Conservation (phyloP, 805 yeast genomes). For the Candida anglica region DNA sequence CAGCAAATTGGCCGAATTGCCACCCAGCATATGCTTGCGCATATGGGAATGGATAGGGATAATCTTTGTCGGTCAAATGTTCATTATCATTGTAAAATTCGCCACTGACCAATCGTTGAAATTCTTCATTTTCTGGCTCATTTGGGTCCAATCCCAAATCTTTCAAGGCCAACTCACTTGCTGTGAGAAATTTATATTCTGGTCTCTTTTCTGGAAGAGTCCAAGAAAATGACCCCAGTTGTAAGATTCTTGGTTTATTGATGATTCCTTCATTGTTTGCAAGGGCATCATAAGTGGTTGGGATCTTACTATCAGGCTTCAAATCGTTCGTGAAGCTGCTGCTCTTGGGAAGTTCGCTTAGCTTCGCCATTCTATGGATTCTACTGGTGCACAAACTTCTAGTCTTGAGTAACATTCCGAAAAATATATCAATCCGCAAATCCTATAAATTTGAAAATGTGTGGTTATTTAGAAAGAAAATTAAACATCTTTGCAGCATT, state of each 20-base stretch:
- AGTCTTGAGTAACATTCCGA: too few relatives aligned
- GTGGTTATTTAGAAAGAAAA: too few relatives aligned
- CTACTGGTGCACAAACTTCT: too few relatives aligned
- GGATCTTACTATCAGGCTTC: slow-evolving; percentile 27
- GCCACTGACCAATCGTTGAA: slow-evolving; percentile 61
- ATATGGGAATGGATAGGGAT: slow-evolving; percentile 59
- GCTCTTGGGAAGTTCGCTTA: slow-evolving; percentile 26
- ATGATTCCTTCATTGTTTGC: slow-evolving; percentile 26
- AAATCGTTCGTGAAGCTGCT: slow-evolving; percentile 22
- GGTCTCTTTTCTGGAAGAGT: slow-evolving; percentile 62
- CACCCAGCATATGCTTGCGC: slow-evolving; percentile 93
- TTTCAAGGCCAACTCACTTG: slow-evolving; percentile 55
- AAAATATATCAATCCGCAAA: too few relatives aligned
- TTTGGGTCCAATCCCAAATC: slow-evolving; percentile 53
- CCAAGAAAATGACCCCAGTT: slow-evolving; percentile 70
- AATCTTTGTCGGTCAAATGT: slow-evolving; percentile 18
- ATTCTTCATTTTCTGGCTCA: slow-evolving; percentile 40
- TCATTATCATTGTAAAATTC: slow-evolving; percentile 26
- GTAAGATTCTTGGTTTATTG: slow-evolving; percentile 34
- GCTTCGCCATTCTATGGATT: too few relatives aligned
- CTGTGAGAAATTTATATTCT: slow-evolving; percentile 49
- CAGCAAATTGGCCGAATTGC: slow-evolving; percentile 96
- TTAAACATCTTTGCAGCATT: too few relatives aligned
- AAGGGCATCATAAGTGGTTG: slow-evolving; percentile 20
- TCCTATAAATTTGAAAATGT: too few relatives aligned